Evolutionary conservation across 2,329 filamentous ascomycete genomes (phyloP), one percentile per base, ranked within the genome.

Genomic region (Simplicillium sp.): DNA sequence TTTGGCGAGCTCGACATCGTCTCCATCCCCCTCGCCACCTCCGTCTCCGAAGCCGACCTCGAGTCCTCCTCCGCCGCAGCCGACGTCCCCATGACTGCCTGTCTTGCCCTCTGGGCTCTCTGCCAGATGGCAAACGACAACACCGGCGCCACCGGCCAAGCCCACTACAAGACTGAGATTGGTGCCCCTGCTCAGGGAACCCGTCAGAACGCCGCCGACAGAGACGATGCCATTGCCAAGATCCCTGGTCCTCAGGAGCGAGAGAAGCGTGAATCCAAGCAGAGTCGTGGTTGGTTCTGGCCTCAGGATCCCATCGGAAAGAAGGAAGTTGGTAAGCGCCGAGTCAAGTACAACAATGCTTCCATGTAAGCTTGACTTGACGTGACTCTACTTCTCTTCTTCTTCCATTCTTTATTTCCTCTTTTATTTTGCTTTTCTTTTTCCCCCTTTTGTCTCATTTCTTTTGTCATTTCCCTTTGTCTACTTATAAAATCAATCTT

Each of bases 1-100:
- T 96, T 95, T 55, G 89, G 90, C n/a, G 87, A 82, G 60, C 69
- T 96, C 5, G 89, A 97, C 60, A 73, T 94, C 20, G 66, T 70
- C 14, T 73, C 68, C 34, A 71, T 82, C 15, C 76, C 75, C 52
- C 71, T 82, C 32, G 71, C 70, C n/a, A 55, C 62, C 35, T 49
- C 60, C 11, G 53, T 55, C 9, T 55, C 57, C 7, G 56, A 55
- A 34, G 46, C 45, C 14, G 52, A 51, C 6, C 45, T 52, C 12
- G 54, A 54, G 9, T 50, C 48, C 33, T 54, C 52, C 14, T 51
- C 62, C 49, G n/a, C n/a, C n/a, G n/a, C n/a, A n/a, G 49, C 56
- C 6, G 62, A 64, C 36, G 59, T 67, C 6, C 70, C 72, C 41
- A 69, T 86, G 52, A 87, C 84, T 0, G 83, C 83, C 11, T 77